Conservation (phyloP, 2,329 filamentous ascomycete genomes). For the Tolypocladium guangdongense region DNA sequence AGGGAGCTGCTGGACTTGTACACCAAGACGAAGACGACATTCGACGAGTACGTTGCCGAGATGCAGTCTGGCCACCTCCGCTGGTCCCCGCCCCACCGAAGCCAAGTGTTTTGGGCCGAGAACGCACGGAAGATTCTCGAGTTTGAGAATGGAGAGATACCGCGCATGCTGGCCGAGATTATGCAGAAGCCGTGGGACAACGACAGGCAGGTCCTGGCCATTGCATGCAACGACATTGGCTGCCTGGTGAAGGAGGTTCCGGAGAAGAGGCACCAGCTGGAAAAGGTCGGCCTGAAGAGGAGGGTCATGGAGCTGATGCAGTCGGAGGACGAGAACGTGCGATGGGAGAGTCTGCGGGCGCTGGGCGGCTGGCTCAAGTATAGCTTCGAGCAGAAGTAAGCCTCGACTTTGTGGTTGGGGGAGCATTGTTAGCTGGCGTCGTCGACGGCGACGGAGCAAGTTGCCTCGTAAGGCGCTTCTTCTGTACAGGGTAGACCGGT, state of each 20-base stretch:
- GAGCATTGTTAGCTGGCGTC: not conserved
- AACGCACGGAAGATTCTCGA: constrained; percentile 83
- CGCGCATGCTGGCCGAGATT: constrained; percentile 76
- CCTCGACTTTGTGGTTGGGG: not conserved
- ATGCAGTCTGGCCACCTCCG: constrained; percentile 76
- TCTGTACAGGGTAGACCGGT: not conserved
- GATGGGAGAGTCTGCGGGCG: constrained; percentile 86
- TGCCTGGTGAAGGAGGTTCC: constrained; percentile 80
- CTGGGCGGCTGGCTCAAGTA: constrained; percentile 58
- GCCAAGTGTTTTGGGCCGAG: constrained; percentile 79
- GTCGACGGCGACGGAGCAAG: not conserved
- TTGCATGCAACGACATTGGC: constrained; percentile 90
- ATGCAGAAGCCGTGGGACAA: constrained; percentile 63
- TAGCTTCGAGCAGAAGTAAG: constrained; percentile 39
- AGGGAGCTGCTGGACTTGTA: constrained; percentile 56
- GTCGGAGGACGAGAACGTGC: constrained; percentile 74
- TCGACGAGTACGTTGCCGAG: constrained; percentile 85
- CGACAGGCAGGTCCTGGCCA: constrained; percentile 80
- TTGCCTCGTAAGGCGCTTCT: not conserved
- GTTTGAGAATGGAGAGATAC: constrained; percentile 66
- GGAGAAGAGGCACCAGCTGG: constrained; percentile 67
- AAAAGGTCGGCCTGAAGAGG: constrained; percentile 75
- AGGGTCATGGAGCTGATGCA: constrained; percentile 91
- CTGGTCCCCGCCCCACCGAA: constrained; percentile 87
- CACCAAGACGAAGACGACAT: constrained; percentile 61